phyloP scores from a whole-genome alignment of 805 yeast species.

The Maudiozyma serrabonitensis region DNA sequence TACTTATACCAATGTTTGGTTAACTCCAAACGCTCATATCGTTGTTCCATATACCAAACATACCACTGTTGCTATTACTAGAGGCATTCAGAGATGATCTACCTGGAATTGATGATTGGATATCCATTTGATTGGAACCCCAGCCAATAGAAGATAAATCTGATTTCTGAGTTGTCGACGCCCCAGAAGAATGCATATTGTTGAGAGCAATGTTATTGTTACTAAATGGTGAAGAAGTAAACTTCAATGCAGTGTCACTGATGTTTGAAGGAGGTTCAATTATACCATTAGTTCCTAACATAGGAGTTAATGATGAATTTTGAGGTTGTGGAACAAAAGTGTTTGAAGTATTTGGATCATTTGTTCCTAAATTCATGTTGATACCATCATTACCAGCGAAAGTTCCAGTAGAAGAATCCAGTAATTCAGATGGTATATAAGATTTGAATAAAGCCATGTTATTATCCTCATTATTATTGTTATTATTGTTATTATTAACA shows the following conservation, averaged over 20 bases:
- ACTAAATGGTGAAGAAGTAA: background rate
- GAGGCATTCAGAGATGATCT: conserved; percentile 1
- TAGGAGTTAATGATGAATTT: background rate
- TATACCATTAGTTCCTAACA: background rate
- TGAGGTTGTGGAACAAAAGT: background rate
- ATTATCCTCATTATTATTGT: background rate
- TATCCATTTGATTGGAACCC: conserved; percentile 13
- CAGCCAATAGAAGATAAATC: conserved; percentile 13
- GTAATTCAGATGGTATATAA: background rate
- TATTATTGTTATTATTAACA: background rate
- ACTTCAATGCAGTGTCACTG: background rate
- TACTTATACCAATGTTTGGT: background rate
- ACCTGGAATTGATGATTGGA: conserved; percentile 1
- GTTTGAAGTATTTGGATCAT: background rate
- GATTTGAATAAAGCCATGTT: conserved; percentile 1
- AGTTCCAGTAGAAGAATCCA: background rate
- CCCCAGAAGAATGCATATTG: background rate
- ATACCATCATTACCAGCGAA: background rate
- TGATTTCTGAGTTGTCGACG: background rate
- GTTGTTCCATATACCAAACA: conserved; percentile 12
- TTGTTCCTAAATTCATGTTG: background rate
- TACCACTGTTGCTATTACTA: conserved; percentile 1
- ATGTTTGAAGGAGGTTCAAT: background rate
- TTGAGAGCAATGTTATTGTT: background rate
- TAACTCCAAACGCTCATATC: conserved; percentile 34